A percentile compares a stretch with the other conserved stretches of the same genome.
Evolutionary conservation across 169 alveolate genomes (phyloP).

Genomic region (Babesia bigemina): DNA sequence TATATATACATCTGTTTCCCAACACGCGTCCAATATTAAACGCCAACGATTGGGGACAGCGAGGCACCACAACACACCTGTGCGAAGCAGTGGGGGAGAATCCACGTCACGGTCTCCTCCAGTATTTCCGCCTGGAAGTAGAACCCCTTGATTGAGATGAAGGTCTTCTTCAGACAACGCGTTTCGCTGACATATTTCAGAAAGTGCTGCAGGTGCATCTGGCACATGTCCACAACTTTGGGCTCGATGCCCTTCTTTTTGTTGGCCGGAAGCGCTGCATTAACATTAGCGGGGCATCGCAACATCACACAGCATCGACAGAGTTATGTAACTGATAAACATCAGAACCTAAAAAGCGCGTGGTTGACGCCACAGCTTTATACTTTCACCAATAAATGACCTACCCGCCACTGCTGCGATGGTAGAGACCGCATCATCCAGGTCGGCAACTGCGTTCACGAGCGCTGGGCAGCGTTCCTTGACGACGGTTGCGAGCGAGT

Average conservation of each 20-base stretch:
- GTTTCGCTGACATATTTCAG: constrained; percentile 60
- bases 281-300: background rate
- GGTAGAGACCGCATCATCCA: constrained; percentile 97
- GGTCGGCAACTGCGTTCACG: constrained; percentile 93
- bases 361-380: too few relatives aligned
- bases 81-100: constrained; percentile 96
- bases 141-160: constrained; percentile 97
- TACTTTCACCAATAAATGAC: constrained; percentile 26
- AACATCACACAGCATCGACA: background rate
- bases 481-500: constrained; percentile 91
- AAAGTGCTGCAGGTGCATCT: constrained; percentile 45
- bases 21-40: background rate
- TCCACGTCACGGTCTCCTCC: constrained; percentile 93
- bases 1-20: background rate
- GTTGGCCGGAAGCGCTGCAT: constrained; percentile 60
- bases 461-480: constrained; percentile 97
- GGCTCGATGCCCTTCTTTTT: constrained; percentile 48
- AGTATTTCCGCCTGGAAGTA: constrained; percentile 95
- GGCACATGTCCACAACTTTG: constrained; percentile 38
- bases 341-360: constrained; percentile 15
- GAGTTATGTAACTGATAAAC: constrained; percentile 11
- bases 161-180: constrained; percentile 85
- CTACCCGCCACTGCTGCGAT: constrained; percentile 91
- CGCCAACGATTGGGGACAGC: background rate
- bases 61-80: constrained; percentile 72